Evolutionary conservation across 805 yeast genomes (phyloP).

Genomic region (Tetrapisispora fleetii): DNA sequence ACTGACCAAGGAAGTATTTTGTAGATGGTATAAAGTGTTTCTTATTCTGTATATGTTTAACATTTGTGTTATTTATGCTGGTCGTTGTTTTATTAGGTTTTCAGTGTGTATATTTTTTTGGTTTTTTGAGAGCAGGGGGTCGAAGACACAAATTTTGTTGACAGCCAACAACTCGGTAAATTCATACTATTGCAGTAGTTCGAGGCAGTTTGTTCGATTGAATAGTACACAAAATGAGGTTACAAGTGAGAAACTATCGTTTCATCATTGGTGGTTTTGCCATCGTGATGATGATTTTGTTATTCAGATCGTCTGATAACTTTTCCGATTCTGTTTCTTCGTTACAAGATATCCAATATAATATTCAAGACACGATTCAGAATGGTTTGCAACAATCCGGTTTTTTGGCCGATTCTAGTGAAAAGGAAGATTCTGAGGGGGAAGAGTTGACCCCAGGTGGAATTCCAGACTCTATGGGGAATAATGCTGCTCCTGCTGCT

Average conservation of each 20-base stretch:
- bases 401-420: not conserved
- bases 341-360: conserved; percentile 1
- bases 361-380: not conserved
- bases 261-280: conserved; percentile 42
- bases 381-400: conserved; percentile 1
- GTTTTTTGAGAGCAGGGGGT: too few species aligned
- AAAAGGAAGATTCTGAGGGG: not conserved
- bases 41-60: too few species aligned
- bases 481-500: conserved; percentile 9
- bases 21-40: too few species aligned
- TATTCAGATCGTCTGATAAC: conserved; percentile 36
- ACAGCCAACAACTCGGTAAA: not conserved
- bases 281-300: conserved; percentile 39
- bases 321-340: not conserved
- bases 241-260: conserved; percentile 35
- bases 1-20: too few species aligned
- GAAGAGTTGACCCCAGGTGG: not conserved
- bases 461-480: not conserved
- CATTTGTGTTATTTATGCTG: too few species aligned
- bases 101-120: too few species aligned
- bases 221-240: not conserved
- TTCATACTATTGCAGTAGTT: not conserved
- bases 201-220: not conserved
- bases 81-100: too few species aligned
- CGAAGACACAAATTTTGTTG: too few species aligned